Base-by-base conservation (phyloP, 805 yeast species). In the Yarrowia phangngaensis region DNA sequence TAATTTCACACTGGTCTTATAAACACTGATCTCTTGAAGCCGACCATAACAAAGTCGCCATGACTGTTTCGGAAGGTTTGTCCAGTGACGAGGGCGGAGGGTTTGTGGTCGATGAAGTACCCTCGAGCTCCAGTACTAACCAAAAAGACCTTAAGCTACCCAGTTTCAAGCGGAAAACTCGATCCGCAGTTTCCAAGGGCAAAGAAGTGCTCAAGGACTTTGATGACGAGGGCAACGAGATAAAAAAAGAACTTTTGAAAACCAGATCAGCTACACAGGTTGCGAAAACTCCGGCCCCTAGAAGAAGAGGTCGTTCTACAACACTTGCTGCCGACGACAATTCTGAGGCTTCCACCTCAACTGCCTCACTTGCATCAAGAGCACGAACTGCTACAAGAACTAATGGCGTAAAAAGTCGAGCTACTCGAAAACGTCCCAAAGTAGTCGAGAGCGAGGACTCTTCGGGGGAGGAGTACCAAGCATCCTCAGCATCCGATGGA, bases 61-160 rank as follows among this genome's bases (percentile, higher is more conserved):
- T 38, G 45, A 38, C 26, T 1, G 31, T 38, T n/a, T 9, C 24
- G 20, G 32, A 19, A 31, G 32, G 27, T 9, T 3, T 26, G 17
- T 38, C 45, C 24, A 38, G 45, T 23, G 45, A 38, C 19, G 45
- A 38, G 8, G 45, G 45, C 8, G 45, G 45, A 17, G 45, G 45
- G 3, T 38, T 38, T 38, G 32, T 27, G 32, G 20, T 12, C 19
- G 7, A 14, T 4, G 45, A 38, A 7, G 32, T 0, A 24, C 15
- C 9, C 22, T 20, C n/a, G 40, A 34, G 6, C 4, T 9, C 11
- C 14, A n/a, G 12, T n/a, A n/a, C n/a, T n/a, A n/a, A n/a, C n/a
- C 20, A 34, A 22, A 35, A 23, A n/a, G 15, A 9, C 2, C 2
- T 14, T 3, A 38, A 38, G 19, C 24, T 38, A 14, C 45, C 45